Percentiles rank a stretch among this genome's conserved stretches.
Evolutionary conservation across 2,329 filamentous ascomycete genomes (phyloP).

Genomic region (Fusarium zealandicum): DNA sequence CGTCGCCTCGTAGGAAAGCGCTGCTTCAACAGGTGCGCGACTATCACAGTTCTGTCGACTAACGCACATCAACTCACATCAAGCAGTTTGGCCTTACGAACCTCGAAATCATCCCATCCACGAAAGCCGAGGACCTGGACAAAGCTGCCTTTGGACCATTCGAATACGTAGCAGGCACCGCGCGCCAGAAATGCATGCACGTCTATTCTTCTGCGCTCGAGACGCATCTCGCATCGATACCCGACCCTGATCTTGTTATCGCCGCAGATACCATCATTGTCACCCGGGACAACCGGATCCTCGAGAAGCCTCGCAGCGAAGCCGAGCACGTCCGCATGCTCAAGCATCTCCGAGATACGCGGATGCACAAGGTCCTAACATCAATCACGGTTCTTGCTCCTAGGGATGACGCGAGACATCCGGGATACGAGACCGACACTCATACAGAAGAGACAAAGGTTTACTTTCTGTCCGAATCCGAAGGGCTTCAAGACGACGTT

Average conservation of each 20-base stretch:
- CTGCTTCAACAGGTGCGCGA: slow-evolving; percentile 72
- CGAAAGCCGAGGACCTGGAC: slow-evolving; percentile 82
- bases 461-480: slow-evolving; percentile 73
- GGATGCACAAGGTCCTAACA: slow-evolving; percentile 83
- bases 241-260: slow-evolving; percentile 84
- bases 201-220: slow-evolving; percentile 64
- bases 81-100: slow-evolving; percentile 77
- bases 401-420: slow-evolving; percentile 78
- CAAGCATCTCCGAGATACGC: slow-evolving; percentile 77
- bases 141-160: slow-evolving; percentile 78
- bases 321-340: slow-evolving; percentile 86
- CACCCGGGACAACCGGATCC: slow-evolving; percentile 73
- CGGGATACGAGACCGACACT: slow-evolving; percentile 83
- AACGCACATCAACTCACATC: slow-evolving; percentile 17
- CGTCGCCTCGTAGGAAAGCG: slow-evolving; percentile 83
- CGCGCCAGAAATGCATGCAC: slow-evolving; percentile 79
- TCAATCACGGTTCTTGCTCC: slow-evolving; percentile 85
- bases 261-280: slow-evolving; percentile 92
- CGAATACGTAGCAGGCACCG: slow-evolving; percentile 91
- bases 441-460: slow-evolving; percentile 91
- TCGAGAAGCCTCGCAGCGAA: slow-evolving; percentile 90
- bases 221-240: slow-evolving; percentile 52
- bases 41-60: no score
- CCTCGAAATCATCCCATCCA: slow-evolving; percentile 84
- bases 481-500: slow-evolving; percentile 76